Percentiles rank a stretch among this genome's conserved stretches.
Conservation (phyloP, 495 filamentous ascomycete genomes). For the Choiromyces venosus region DNA sequence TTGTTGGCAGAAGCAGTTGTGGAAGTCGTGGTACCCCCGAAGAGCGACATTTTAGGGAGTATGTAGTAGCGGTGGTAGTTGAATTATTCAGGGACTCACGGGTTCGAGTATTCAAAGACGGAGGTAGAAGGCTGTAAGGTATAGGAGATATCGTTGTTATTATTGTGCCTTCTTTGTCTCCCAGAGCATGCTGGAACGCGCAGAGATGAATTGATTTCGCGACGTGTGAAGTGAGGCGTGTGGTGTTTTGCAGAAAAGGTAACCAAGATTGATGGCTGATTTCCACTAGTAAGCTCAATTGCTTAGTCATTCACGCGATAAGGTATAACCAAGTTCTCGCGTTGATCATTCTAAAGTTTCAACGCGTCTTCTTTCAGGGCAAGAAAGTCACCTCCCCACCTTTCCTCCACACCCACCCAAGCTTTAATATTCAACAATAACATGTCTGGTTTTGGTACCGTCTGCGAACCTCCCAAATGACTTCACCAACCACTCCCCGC, state of each 20-base stretch:
- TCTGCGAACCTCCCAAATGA: slow-evolving; percentile 3
- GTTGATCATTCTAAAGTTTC: background rate
- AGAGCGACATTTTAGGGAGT: slow-evolving; percentile 27
- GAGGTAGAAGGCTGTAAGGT: background rate
- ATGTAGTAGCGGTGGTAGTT: background rate
- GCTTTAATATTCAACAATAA: background rate
- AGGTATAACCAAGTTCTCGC: background rate
- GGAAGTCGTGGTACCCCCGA: slow-evolving; percentile 21
- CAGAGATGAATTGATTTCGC: background rate
- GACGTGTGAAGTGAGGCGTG: background rate
- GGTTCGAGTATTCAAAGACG: background rate
- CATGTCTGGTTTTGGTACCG: slow-evolving; percentile 11
- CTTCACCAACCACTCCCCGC: slow-evolving; percentile 18
- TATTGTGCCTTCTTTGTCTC: background rate
- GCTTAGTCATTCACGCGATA: slow-evolving; percentile 12
- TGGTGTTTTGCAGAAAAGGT: background rate
- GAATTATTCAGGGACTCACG: background rate
- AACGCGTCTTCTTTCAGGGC: slow-evolving; percentile 23
- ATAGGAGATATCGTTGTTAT: background rate
- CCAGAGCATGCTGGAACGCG: background rate
- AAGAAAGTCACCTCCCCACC: background rate
- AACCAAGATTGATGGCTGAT: background rate
- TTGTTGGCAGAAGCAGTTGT: slow-evolving; percentile 51
- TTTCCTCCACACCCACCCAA: background rate
- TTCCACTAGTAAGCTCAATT: background rate